These are phyloP conservation scores for Posidonia oceanica DNA, from an alignment of 116 monocot genomes.

Conservation along the genomic window DNA sequence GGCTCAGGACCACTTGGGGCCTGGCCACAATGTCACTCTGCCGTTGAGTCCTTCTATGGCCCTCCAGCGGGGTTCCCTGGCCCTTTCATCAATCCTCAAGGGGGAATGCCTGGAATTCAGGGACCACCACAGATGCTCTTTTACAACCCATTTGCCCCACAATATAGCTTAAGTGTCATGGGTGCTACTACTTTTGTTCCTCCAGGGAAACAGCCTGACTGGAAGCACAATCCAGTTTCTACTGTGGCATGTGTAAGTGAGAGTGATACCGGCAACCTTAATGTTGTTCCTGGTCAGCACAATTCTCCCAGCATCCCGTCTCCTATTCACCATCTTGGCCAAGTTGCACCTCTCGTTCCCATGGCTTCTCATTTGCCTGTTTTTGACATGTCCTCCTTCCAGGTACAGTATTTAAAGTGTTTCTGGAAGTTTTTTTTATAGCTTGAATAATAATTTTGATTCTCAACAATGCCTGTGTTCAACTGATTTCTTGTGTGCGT, in stretches of 20 bases:
- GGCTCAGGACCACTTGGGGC: slow-evolving; percentile 48
- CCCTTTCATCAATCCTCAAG: slow-evolving; percentile 70
- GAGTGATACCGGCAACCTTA: slow-evolving; percentile 26
- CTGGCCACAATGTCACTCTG: slow-evolving; percentile 65
- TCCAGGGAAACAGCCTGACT: slow-evolving; percentile 78
- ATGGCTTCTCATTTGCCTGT: slow-evolving; percentile 56
- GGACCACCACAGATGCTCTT: slow-evolving; percentile 89
- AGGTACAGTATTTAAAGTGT: slow-evolving; percentile 30
- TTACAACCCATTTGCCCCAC: slow-evolving; percentile 94
- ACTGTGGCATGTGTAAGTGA: slow-evolving; percentile 31
- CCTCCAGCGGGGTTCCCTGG: slow-evolving; percentile 70
- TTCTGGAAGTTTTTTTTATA: not conserved
- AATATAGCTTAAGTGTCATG: slow-evolving; percentile 84
- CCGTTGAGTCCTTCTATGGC: slow-evolving; percentile 76
- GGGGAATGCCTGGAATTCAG: slow-evolving; percentile 79
- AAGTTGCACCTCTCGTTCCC: slow-evolving; percentile 62
- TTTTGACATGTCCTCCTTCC: slow-evolving; percentile 76
- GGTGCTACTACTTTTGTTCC: slow-evolving; percentile 72
- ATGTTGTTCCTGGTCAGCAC: slow-evolving; percentile 33
- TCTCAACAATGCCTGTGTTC: no score
- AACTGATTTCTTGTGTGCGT: no score
- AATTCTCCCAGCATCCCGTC: slow-evolving; percentile 28
- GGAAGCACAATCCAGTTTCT: slow-evolving; percentile 65
- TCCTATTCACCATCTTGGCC: slow-evolving; percentile 54
- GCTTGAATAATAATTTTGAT: no score